Evolutionary conservation across 768 basidiomycete species (phyloP).

Genomic region (Agaricus bisporus): DNA sequence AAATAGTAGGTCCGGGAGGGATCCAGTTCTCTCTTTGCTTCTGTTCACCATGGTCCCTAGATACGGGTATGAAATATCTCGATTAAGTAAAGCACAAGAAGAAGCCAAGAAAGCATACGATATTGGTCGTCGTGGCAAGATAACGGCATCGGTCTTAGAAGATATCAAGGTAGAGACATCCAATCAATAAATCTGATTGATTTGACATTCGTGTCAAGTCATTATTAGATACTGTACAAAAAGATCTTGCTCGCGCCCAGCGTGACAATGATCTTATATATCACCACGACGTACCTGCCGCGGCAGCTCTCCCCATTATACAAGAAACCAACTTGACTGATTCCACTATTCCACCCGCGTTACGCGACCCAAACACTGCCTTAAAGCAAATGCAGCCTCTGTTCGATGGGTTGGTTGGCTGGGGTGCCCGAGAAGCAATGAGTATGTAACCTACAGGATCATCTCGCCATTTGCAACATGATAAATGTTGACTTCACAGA

Average conservation of each 20-base stretch:
- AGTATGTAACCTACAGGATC: slow-evolving; percentile 41
- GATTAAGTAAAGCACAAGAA: slow-evolving; percentile 61
- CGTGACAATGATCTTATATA: slow-evolving; percentile 96
- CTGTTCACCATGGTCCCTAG: slow-evolving; percentile 30
- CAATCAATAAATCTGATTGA: background rate
- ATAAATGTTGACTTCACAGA: slow-evolving; percentile 38
- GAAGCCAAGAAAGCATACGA: slow-evolving; percentile 69
- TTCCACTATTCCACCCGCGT: slow-evolving; percentile 44
- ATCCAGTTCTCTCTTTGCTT: background rate
- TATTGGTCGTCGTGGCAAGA: slow-evolving; percentile 54
- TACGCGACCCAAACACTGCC: slow-evolving; percentile 52
- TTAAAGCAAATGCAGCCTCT: slow-evolving; percentile 51
- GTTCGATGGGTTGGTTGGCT: slow-evolving; percentile 72
- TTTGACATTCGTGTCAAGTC: slow-evolving; percentile 43
- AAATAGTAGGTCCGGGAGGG: slow-evolving; percentile 48
- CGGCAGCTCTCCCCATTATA: slow-evolving; percentile 61
- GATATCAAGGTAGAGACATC: slow-evolving; percentile 65
- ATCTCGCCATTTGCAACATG: background rate
- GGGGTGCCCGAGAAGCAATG: slow-evolving; percentile 86
- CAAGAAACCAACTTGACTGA: slow-evolving; percentile 62
- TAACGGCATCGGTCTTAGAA: slow-evolving; percentile 57
- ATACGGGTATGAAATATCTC: slow-evolving; percentile 84
- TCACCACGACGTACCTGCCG: slow-evolving; percentile 77
- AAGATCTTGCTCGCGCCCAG: slow-evolving; percentile 62
- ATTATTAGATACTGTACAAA: slow-evolving; percentile 64